A percentile compares a stretch with the other conserved stretches of the same genome.
Evolutionary conservation across 2,329 filamentous ascomycete genomes (phyloP).

Genomic region (Plectosphaerella cucumerina): DNA sequence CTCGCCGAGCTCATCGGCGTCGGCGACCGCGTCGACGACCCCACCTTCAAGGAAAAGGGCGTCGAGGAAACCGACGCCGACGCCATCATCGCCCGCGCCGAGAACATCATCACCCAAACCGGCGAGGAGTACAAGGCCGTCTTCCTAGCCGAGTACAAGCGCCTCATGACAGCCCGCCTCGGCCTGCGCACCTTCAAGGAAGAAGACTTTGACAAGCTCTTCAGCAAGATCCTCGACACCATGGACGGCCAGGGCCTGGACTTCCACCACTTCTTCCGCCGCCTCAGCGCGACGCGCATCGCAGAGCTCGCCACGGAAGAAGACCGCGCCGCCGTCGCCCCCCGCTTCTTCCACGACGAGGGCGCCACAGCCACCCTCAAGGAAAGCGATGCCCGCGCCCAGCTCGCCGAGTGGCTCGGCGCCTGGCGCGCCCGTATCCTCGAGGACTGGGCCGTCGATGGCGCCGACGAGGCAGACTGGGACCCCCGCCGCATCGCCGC

Average conservation of each 20-base stretch:
- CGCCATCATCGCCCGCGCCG: conserved; percentile 72
- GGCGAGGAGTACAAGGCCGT: conserved; percentile 87
- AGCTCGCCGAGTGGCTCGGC: conserved; percentile 76
- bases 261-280: conserved; percentile 91
- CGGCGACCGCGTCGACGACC: conserved; percentile 66
- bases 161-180: conserved; percentile 73
- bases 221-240: conserved; percentile 76
- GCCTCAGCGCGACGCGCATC: conserved; percentile 62
- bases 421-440: conserved; percentile 67
- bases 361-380: conserved; percentile 55
- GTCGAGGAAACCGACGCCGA: conserved; percentile 64
- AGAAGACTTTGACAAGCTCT: conserved; percentile 74
- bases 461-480: conserved; percentile 26
- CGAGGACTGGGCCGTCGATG: conserved; percentile 68
- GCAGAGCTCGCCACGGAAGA: conserved; percentile 61
- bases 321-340: conserved; percentile 58
- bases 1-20: conserved; percentile 84
- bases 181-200: conserved; percentile 68
- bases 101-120: conserved; percentile 73
- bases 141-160: conserved; percentile 86
- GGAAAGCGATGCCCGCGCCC: conserved; percentile 60
- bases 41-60: conserved; percentile 67
- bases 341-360: conserved; percentile 76
- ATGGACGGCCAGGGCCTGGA: conserved; percentile 82
- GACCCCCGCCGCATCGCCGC: conserved; percentile 61